A percentile compares a stretch with the other conserved stretches of the same genome.
phyloP scores from a whole-genome alignment of 1,284 basidiomycete species.

The Cryptococcus jaspeensis region DNA sequence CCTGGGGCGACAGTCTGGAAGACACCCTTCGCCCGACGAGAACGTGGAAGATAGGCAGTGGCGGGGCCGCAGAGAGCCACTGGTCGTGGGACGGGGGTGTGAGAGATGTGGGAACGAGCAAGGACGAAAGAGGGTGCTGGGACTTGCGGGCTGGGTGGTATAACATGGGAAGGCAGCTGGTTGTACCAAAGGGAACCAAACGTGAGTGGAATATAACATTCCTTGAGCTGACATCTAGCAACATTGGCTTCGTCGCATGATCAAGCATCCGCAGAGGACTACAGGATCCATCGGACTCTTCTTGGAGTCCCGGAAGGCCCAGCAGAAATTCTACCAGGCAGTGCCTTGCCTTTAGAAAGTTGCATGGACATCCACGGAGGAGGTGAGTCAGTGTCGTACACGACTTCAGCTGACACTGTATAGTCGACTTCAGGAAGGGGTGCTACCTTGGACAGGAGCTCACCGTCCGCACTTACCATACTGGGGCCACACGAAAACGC shows the following conservation, averaged over 20 bases:
- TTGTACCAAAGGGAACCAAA: conserved; percentile 66
- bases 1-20: conserved; percentile 60
- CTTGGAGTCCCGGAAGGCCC: conserved; percentile 86
- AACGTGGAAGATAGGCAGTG: conserved; percentile 44
- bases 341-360: conserved; percentile 87
- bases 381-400: conserved; percentile 57
- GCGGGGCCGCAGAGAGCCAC: conserved; percentile 42
- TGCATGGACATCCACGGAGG: conserved; percentile 92
- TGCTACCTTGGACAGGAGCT: conserved; percentile 98
- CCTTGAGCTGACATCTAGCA: conserved; percentile 12
- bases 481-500: conserved; percentile 86
- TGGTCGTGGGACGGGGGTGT: conserved; percentile 36
- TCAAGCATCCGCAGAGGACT: conserved; percentile 51
- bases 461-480: conserved; percentile 94
- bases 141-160: conserved; percentile 66
- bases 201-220: conserved; percentile 59
- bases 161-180: conserved; percentile 71
- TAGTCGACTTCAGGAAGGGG: conserved; percentile 96
- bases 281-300: conserved; percentile 73
- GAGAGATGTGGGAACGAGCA: conserved; percentile 19
- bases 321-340: conserved; percentile 70
- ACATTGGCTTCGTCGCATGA: conserved; percentile 25
- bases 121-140: conserved; percentile 48
- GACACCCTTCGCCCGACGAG: conserved; percentile 13
- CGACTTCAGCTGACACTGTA: not conserved